phyloP scores from a whole-genome alignment of 805 yeast genomes.

The Suhomyces sp. region DNA sequence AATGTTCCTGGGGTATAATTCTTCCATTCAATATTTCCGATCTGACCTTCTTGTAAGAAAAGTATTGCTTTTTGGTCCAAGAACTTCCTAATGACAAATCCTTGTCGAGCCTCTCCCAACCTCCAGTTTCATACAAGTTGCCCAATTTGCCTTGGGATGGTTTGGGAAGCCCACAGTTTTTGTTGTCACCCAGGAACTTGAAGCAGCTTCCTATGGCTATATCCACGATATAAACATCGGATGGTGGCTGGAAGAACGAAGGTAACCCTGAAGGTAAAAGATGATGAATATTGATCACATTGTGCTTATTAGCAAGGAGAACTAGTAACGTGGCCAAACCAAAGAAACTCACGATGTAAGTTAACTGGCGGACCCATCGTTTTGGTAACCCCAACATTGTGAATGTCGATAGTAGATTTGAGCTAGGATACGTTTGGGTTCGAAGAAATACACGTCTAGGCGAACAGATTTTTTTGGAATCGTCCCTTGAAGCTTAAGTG shows the following conservation, averaged over 20 bases:
- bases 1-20: slow-evolving; percentile 2
- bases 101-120: slow-evolving; percentile 46
- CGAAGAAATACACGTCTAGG: too few relatives aligned
- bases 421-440: too few relatives aligned
- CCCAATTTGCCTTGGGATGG: slow-evolving; percentile 23
- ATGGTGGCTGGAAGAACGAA: slow-evolving; percentile 39
- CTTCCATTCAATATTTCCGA: slow-evolving; percentile 17
- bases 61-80: slow-evolving; percentile 43
- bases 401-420: too few relatives aligned
- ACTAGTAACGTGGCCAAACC: slow-evolving; percentile 23
- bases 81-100: slow-evolving; percentile 46
- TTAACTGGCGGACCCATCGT: slow-evolving; percentile 29
- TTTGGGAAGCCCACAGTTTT: slow-evolving; percentile 28
- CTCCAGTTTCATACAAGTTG: slow-evolving; percentile 21
- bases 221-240: slow-evolving; percentile 42
- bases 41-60: slow-evolving; percentile 32
- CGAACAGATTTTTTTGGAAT: too few relatives aligned
- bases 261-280: slow-evolving; percentile 7
- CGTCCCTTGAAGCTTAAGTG: too few relatives aligned
- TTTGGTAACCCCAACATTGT: slow-evolving; percentile 29
- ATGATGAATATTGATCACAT: slow-evolving; percentile 38
- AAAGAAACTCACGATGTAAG: slow-evolving; percentile 19
- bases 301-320: slow-evolving; percentile 39
- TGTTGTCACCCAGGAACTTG: slow-evolving; percentile 19
- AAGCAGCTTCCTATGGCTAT: slow-evolving; percentile 38